These are phyloP conservation scores for Trichosporon faecale DNA, from an alignment of 1,284 basidiomycete genomes.

Conservation along the genomic window DNA sequence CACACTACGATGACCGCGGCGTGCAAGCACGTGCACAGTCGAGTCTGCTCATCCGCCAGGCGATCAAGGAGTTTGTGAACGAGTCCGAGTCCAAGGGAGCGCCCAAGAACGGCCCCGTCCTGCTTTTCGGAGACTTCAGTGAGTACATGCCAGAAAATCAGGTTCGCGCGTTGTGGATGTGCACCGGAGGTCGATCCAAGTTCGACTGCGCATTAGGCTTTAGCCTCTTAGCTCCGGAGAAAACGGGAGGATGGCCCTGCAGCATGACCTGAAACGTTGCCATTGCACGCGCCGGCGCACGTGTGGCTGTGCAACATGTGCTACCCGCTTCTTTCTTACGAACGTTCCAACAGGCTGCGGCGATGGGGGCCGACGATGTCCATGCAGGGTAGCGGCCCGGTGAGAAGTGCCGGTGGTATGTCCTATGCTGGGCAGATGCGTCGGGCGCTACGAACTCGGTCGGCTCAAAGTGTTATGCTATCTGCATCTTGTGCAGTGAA, in stretches of 20 bases:
- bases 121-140: conserved; percentile 51
- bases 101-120: conserved; percentile 23
- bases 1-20: conserved; percentile 50
- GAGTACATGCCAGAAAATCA: conserved; percentile 20
- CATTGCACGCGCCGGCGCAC: background rate
- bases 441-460: too few species aligned
- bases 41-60: conserved; percentile 41
- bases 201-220: background rate
- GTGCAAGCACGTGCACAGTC: conserved; percentile 36
- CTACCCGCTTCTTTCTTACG: background rate
- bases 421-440: background rate
- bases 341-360: background rate
- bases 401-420: background rate
- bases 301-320: background rate
- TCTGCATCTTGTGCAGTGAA: background rate
- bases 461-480: background rate
- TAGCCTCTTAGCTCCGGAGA: background rate
- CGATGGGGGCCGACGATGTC: background rate
- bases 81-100: conserved; percentile 12
- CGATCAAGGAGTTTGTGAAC: conserved; percentile 35
- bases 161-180: background rate
- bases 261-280: background rate
- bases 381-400: background rate
- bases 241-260: background rate
- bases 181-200: background rate